Evolutionary conservation across 1,139 yeast genomes (phyloP).

Genomic region (Lodderomyces orthopsilosis): DNA sequence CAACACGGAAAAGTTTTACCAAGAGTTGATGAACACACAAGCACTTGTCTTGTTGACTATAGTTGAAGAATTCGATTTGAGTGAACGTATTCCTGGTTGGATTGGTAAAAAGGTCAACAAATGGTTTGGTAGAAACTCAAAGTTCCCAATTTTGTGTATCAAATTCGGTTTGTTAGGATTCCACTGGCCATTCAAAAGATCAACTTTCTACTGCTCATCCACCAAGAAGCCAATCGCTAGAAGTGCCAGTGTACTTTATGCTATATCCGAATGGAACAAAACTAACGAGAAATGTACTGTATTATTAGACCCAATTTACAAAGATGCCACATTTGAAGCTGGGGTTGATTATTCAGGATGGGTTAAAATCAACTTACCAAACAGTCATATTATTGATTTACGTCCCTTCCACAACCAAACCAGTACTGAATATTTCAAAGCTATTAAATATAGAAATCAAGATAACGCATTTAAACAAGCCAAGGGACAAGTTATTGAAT

Average conservation of each 20-base stretch:
- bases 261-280: conserved; percentile 36
- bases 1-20: conserved; percentile 25
- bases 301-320: conserved; percentile 38
- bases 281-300: conserved; percentile 28
- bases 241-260: conserved; percentile 37
- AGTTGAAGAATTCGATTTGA: conserved; percentile 36
- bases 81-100: conserved; percentile 29
- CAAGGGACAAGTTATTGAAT: conserved; percentile 30
- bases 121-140: conserved; percentile 30
- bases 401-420: conserved; percentile 32
- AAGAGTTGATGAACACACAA: conserved; percentile 36
- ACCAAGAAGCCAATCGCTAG: conserved; percentile 41
- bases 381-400: conserved; percentile 41
- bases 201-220: conserved; percentile 36
- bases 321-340: conserved; percentile 29
- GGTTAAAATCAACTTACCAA: conserved; percentile 32
- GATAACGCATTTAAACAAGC: conserved; percentile 31
- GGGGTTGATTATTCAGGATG: conserved; percentile 41
- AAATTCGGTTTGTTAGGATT: conserved; percentile 41
- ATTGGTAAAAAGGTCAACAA: conserved; percentile 24
- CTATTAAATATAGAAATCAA: conserved; percentile 40
- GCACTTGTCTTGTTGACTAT: conserved; percentile 38
- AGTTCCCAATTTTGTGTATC: conserved; percentile 29
- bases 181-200: conserved; percentile 47
- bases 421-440: conserved; percentile 34